Evolutionary conservation across 768 basidiomycete genomes (phyloP).

Genomic region (Pleurotus eryngii): DNA sequence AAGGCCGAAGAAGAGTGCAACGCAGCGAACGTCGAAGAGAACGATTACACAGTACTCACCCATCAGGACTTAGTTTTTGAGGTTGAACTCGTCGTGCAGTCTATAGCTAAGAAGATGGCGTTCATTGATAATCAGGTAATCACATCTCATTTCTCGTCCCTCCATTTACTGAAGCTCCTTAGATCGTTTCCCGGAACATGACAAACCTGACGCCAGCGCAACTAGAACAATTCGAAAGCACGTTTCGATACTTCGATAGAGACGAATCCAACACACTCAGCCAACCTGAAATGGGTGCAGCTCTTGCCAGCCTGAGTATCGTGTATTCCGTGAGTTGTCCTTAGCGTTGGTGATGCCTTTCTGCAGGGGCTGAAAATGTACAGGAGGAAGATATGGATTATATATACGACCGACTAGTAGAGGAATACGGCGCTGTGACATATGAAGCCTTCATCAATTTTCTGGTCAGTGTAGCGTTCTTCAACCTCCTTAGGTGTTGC

Average conservation of each 20-base stretch:
- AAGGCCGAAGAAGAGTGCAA: constrained; percentile 72
- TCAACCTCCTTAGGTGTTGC: neutral
- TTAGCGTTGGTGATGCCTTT: too few relatives aligned
- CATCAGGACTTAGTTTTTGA: constrained; percentile 90
- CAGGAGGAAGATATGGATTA: constrained; percentile 86
- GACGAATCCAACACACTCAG: constrained; percentile 89
- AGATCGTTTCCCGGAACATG: constrained; percentile 94
- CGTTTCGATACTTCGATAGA: constrained; percentile 96
- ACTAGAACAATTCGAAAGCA: constrained; percentile 94
- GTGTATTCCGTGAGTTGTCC: constrained; percentile 68
- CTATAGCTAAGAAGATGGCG: constrained; percentile 83
- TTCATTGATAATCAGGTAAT: constrained; percentile 95
- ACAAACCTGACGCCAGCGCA: constrained; percentile 94
- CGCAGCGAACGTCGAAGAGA: constrained; percentile 93
- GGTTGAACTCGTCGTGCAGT: constrained; percentile 75
- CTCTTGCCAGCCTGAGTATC: constrained; percentile 90
- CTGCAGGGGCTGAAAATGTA: neutral
- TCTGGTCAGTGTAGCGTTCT: constrained; percentile 48
- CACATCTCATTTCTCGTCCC: constrained; percentile 1
- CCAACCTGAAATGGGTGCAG: constrained; percentile 86
- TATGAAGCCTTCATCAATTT: constrained; percentile 95
- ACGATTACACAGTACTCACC: constrained; percentile 91
- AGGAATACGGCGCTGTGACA: constrained; percentile 83
- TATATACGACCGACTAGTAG: constrained; percentile 75
- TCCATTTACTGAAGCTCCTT: constrained; percentile 7